Percentiles rank a stretch among this genome's conserved stretches.
phyloP scores from a whole-genome alignment of 1,284 basidiomycete species.

The Singerocomus rubriflavus region DNA sequence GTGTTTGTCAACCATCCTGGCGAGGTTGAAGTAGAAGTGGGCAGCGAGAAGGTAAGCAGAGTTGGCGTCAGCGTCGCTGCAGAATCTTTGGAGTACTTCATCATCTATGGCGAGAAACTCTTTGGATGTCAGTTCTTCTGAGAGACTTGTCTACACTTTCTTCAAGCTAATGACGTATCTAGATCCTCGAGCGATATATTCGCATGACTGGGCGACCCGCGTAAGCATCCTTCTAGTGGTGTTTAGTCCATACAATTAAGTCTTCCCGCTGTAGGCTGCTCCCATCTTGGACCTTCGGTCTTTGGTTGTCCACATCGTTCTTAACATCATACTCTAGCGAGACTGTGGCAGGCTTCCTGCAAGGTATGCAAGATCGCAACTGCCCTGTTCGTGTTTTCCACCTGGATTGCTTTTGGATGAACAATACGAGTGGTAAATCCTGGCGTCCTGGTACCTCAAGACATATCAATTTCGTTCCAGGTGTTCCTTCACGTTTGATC shows the following conservation, averaged over 20 bases:
- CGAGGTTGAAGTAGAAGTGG: slow-evolving; percentile 74
- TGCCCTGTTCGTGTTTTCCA: slow-evolving; percentile 77
- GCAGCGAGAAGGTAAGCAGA: slow-evolving; percentile 70
- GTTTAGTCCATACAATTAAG: neutral
- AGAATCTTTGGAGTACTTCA: slow-evolving; percentile 61
- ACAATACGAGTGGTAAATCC: slow-evolving; percentile 63
- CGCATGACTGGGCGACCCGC: slow-evolving; percentile 23
- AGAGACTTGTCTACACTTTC: neutral
- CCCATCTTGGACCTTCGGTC: slow-evolving; percentile 70
- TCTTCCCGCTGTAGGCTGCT: slow-evolving; percentile 42
- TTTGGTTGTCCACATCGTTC: slow-evolving; percentile 78
- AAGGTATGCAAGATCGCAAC: slow-evolving; percentile 66
- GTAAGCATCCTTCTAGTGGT: slow-evolving; percentile 3
- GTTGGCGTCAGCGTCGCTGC: slow-evolving; percentile 68
- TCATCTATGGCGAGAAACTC: slow-evolving; percentile 67
- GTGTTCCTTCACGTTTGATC: slow-evolving; percentile 77
- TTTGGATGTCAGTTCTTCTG: slow-evolving; percentile 44
- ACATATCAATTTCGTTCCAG: slow-evolving; percentile 28
- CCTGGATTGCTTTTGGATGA: slow-evolving; percentile 81
- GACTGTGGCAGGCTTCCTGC: slow-evolving; percentile 65
- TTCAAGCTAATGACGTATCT: slow-evolving; percentile 1
- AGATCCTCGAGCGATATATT: slow-evolving; percentile 22
- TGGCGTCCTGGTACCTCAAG: neutral
- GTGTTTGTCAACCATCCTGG: slow-evolving; percentile 75
- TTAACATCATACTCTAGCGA: slow-evolving; percentile 65